Evolutionary conservation across 805 yeast species (phyloP).

Genomic region (Saccharomycopsis lassenensis): DNA sequence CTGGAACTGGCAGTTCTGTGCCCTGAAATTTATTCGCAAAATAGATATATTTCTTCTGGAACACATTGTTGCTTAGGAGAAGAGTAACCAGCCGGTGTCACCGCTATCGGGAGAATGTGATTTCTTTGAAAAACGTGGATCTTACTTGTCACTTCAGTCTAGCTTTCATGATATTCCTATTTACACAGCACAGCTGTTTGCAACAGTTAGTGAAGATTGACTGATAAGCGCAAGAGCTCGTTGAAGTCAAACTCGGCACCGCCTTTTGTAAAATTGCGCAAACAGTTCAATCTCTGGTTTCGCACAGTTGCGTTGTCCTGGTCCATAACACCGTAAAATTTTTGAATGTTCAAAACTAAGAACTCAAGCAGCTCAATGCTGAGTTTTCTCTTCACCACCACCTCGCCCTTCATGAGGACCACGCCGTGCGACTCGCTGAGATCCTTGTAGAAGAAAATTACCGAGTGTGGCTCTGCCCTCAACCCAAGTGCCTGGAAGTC

Average conservation of each 20-base stretch:
- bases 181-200: too few species aligned
- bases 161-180: too few species aligned
- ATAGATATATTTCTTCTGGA: too few species aligned
- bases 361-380: constrained; percentile 9
- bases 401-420: constrained; percentile 18
- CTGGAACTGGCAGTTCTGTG: too few species aligned
- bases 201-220: constrained; percentile 7
- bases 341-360: constrained; percentile 15
- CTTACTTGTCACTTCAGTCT: too few species aligned
- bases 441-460: constrained; percentile 14
- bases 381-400: constrained; percentile 6
- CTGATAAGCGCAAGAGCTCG: constrained; percentile 11
- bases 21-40: too few species aligned
- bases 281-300: constrained; percentile 11
- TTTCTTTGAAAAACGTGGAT: too few species aligned
- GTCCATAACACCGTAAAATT: constrained; percentile 17
- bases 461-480: constrained; percentile 13
- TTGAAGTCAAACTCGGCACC: constrained; percentile 12
- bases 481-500: constrained; percentile 12
- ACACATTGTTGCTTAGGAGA: too few species aligned
- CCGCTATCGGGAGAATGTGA: too few species aligned
- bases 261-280: constrained; percentile 12
- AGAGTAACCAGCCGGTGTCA: too few species aligned
- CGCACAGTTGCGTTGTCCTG: constrained; percentile 1
- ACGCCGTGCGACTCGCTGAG: constrained; percentile 4